Evolutionary conservation across 306 rosid species (phyloP).

Genomic region (Lablab purpureus): DNA sequence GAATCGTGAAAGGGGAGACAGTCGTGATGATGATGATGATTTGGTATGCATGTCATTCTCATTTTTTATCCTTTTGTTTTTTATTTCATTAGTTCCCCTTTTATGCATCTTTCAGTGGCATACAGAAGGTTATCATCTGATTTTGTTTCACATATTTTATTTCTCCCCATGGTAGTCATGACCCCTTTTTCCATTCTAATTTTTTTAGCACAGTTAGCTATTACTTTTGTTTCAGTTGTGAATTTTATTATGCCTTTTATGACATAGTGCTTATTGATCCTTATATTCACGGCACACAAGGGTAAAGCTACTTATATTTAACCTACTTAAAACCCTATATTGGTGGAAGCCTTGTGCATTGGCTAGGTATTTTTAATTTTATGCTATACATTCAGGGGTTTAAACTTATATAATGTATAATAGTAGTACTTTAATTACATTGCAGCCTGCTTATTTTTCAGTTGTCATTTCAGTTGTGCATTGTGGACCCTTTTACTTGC

Average conservation of each 20-base stretch:
- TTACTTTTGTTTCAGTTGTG: conserved; percentile 14
- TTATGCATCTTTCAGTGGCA: conserved; percentile 5
- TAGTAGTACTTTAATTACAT: conserved; percentile 20
- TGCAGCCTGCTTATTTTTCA: neutral
- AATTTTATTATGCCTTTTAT: conserved; percentile 23
- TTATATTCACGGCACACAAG: neutral
- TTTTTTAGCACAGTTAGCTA: neutral
- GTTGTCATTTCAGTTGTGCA: conserved; percentile 15
- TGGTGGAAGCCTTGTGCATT: conserved; percentile 9
- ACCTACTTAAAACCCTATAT: conserved; percentile 3
- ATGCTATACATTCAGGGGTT: conserved; percentile 9
- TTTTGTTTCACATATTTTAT: conserved; percentile 38
- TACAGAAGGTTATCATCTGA: conserved; percentile 29
- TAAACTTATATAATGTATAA: too few relatives aligned
- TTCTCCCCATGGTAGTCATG: neutral
- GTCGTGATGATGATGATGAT: conserved; percentile 94
- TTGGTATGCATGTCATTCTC: conserved; percentile 62
- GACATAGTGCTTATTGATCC: neutral
- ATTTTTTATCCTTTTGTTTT: neutral
- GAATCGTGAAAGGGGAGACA: conserved; percentile 89
- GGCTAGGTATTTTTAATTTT: neutral
- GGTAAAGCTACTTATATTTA: conserved; percentile 8
- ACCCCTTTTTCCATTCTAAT: neutral
- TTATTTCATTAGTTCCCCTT: conserved; percentile 15
- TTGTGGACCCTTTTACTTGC: neutral